Evolutionary conservation across 2,329 filamentous ascomycete genomes (phyloP).

Genomic region (Clarireedia hainanense): DNA sequence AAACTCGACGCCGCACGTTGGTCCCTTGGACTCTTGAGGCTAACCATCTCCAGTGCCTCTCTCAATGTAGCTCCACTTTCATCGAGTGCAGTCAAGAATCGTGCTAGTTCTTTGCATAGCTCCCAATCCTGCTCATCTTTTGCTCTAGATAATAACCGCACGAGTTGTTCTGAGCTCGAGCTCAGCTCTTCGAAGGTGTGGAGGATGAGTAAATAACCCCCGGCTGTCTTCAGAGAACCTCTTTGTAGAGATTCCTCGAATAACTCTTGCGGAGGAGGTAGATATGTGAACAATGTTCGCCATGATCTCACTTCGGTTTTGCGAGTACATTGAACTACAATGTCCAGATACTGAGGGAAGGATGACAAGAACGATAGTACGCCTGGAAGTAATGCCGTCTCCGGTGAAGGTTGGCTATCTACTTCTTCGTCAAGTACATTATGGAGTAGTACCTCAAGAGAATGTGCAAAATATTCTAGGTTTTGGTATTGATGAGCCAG

Average conservation of each 20-base stretch:
- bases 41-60: constrained; percentile 59
- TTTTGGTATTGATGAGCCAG: constrained; percentile 80
- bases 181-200: constrained; percentile 71
- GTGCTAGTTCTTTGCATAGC: constrained; percentile 84
- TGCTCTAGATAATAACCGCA: constrained; percentile 72
- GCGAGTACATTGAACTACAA: constrained; percentile 91
- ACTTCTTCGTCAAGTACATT: constrained; percentile 93
- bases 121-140: constrained; percentile 89
- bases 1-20: constrained; percentile 30
- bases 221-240: constrained; percentile 86
- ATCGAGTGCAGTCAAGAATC: constrained; percentile 92
- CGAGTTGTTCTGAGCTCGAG: constrained; percentile 66
- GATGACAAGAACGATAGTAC: constrained; percentile 60
- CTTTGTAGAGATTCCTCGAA: constrained; percentile 87
- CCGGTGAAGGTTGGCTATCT: constrained; percentile 58
- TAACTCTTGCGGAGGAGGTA: constrained; percentile 82
- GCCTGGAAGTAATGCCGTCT: constrained; percentile 56
- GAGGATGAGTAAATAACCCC: constrained; percentile 89
- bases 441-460: constrained; percentile 84
- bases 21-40: constrained; percentile 33
- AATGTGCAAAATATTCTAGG: constrained; percentile 87
- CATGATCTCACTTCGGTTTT: constrained; percentile 95
- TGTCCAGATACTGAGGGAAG: constrained; percentile 82
- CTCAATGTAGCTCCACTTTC: constrained; percentile 73
- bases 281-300: constrained; percentile 85